These are phyloP conservation scores for Salvia hispanica DNA, from an alignment of 257 asterid genomes.

Conservation along the genomic window DNA sequence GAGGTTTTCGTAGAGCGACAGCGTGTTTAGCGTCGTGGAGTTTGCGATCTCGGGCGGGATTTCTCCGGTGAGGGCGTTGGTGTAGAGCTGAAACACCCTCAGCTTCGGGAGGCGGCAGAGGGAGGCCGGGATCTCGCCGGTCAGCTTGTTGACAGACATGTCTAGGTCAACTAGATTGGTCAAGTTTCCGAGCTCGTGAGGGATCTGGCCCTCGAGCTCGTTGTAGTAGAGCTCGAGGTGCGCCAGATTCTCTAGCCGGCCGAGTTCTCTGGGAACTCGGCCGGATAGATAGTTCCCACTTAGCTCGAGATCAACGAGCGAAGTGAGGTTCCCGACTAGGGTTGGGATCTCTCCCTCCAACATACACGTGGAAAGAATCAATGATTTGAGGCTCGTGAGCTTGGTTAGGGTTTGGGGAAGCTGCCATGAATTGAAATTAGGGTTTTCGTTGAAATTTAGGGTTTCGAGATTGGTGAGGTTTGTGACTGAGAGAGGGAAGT, in stretches of 20 bases:
- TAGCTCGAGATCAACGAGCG: slow-evolving; percentile 76
- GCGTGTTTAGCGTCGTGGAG: slow-evolving; percentile 54
- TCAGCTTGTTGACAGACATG: slow-evolving; percentile 70
- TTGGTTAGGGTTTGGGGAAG: slow-evolving; percentile 54
- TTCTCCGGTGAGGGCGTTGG: slow-evolving; percentile 66
- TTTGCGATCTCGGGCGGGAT: slow-evolving; percentile 63
- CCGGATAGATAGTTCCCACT: slow-evolving; percentile 68
- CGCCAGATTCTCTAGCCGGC: slow-evolving; percentile 51
- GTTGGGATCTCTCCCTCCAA: slow-evolving; percentile 58
- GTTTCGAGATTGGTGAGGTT: slow-evolving; percentile 67
- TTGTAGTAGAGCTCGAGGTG: slow-evolving; percentile 88
- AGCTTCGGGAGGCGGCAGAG: slow-evolving; percentile 75
- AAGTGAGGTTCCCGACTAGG: slow-evolving; percentile 63
- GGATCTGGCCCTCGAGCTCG: slow-evolving; percentile 71
- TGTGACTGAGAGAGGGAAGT: slow-evolving; percentile 67
- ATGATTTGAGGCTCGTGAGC: slow-evolving; percentile 44
- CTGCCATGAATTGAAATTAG: slow-evolving; percentile 51
- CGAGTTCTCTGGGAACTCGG: slow-evolving; percentile 62
- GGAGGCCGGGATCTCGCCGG: slow-evolving; percentile 60
- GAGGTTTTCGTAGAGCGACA: slow-evolving; percentile 73
- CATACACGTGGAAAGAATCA: slow-evolving; percentile 65
- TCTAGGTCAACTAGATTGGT: slow-evolving; percentile 60
- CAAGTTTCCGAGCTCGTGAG: slow-evolving; percentile 73
- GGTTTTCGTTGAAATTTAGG: slow-evolving; percentile 64
- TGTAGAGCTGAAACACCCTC: slow-evolving; percentile 64